phyloP scores from a whole-genome alignment of 2,329 filamentous ascomycete genomes.

The Paracamarosporium sp. region DNA sequence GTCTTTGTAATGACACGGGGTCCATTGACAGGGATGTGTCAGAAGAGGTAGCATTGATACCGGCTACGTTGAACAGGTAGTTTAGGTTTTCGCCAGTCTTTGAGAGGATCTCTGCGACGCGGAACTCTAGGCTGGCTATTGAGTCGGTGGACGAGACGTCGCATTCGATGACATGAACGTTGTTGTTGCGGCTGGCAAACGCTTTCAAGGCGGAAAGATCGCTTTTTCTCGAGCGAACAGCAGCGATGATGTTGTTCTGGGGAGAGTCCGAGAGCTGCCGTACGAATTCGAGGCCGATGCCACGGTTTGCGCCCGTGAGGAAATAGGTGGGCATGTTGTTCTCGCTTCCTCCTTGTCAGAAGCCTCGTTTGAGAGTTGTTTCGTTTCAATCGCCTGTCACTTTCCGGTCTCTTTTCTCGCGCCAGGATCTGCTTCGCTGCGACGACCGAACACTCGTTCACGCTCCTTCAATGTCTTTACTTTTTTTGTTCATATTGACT shows the following conservation, averaged over 20 bases:
- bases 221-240: slow-evolving; percentile 42
- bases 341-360: neutral
- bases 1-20: slow-evolving; percentile 43
- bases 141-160: slow-evolving; percentile 44
- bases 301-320: slow-evolving; percentile 40
- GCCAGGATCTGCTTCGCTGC: neutral
- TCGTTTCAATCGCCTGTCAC: neutral
- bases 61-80: slow-evolving; percentile 51
- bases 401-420: neutral
- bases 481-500: neutral
- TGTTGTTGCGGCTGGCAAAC: slow-evolving; percentile 23
- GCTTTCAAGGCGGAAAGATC: slow-evolving; percentile 37
- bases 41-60: slow-evolving; percentile 46
- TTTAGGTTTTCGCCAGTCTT: slow-evolving; percentile 49
- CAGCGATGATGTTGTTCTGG: slow-evolving; percentile 49
- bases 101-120: slow-evolving; percentile 40
- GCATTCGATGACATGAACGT: slow-evolving; percentile 51
- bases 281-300: slow-evolving; percentile 40
- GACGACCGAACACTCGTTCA: neutral
- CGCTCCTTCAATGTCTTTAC: neutral
- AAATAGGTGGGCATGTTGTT: slow-evolving; percentile 40
- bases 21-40: slow-evolving; percentile 51
- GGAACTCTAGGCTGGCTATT: slow-evolving; percentile 41
- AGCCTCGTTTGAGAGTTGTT: neutral
- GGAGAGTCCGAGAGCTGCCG: slow-evolving; percentile 37